Evolutionary conservation across 31 red algal genomes (phyloP).

Genomic region (Bonnemaisonia californica): DNA sequence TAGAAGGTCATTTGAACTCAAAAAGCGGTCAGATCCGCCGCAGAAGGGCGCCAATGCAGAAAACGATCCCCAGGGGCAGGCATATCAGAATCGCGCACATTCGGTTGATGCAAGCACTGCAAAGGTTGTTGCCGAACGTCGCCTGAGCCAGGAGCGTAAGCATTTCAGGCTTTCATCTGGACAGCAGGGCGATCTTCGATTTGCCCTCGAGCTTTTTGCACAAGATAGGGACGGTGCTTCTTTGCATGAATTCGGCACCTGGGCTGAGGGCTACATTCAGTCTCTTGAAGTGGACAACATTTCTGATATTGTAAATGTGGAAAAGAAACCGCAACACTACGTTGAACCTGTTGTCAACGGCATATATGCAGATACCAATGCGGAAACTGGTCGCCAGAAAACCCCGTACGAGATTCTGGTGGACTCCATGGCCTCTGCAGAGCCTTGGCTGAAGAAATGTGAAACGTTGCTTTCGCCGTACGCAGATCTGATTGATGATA

Average conservation of each 20-base stretch:
- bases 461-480: slow-evolving; percentile 52
- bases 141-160: slow-evolving; percentile 34
- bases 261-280: slow-evolving; percentile 51
- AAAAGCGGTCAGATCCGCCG: background rate
- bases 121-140: slow-evolving; percentile 33
- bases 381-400: background rate
- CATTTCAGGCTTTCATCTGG: slow-evolving; percentile 21
- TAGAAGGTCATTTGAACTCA: background rate
- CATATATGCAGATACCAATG: background rate
- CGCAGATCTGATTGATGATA: slow-evolving; percentile 43
- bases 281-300: slow-evolving; percentile 65
- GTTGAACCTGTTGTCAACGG: background rate
- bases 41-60: slow-evolving; percentile 15
- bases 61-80: slow-evolving; percentile 42
- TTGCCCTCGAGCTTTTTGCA: slow-evolving; percentile 33
- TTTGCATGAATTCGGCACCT: slow-evolving; percentile 45
- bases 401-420: slow-evolving; percentile 45
- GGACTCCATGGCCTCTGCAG: slow-evolving; percentile 35
- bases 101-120: slow-evolving; percentile 35
- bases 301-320: slow-evolving; percentile 52
- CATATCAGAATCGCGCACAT: slow-evolving; percentile 39
- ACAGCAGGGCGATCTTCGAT: slow-evolving; percentile 44
- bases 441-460: slow-evolving; percentile 62
- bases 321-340: slow-evolving; percentile 24
- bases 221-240: slow-evolving; percentile 4